phyloP scores from a whole-genome alignment of 2,329 filamentous ascomycete species.

The Hypoxylon sp. region DNA sequence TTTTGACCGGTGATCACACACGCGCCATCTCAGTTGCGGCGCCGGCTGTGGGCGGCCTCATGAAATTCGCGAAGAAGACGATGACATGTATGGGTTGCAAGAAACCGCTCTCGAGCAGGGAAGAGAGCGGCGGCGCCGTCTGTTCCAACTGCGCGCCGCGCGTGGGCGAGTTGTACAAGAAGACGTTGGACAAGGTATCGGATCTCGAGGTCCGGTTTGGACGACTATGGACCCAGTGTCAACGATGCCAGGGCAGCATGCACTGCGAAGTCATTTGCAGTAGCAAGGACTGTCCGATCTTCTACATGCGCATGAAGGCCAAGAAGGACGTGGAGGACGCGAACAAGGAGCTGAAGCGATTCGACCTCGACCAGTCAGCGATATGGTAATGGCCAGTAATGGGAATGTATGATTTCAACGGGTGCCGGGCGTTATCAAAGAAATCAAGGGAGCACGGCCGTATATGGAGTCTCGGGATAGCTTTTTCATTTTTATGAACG shows the following conservation, averaged over 20 bases:
- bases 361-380: constrained; percentile 84
- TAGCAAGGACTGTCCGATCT: constrained; percentile 96
- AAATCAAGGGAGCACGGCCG: constrained; percentile 20
- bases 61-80: constrained; percentile 99
- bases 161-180: constrained; percentile 91
- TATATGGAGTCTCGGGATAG: constrained; percentile 28
- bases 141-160: constrained; percentile 86
- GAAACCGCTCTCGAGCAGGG: constrained; percentile 83
- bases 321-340: constrained; percentile 98
- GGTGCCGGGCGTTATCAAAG: constrained; percentile 32
- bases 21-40: constrained; percentile 93
- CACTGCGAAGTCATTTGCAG: constrained; percentile 98
- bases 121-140: constrained; percentile 84
- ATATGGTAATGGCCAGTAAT: constrained; percentile 54
- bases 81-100: constrained; percentile 99
- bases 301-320: constrained; percentile 99
- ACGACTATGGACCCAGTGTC: constrained; percentile 96
- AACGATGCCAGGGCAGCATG: constrained; percentile 96
- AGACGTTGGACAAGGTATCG: constrained; percentile 84
- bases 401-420: neutral
- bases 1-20: constrained; percentile 93
- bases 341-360: constrained; percentile 86
- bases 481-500: constrained; percentile 1
- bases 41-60: constrained; percentile 88
- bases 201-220: constrained; percentile 94